Evolutionary conservation across 192 early-diverging fungal species (phyloP).

Genomic region (Backusella tuberculispora): DNA sequence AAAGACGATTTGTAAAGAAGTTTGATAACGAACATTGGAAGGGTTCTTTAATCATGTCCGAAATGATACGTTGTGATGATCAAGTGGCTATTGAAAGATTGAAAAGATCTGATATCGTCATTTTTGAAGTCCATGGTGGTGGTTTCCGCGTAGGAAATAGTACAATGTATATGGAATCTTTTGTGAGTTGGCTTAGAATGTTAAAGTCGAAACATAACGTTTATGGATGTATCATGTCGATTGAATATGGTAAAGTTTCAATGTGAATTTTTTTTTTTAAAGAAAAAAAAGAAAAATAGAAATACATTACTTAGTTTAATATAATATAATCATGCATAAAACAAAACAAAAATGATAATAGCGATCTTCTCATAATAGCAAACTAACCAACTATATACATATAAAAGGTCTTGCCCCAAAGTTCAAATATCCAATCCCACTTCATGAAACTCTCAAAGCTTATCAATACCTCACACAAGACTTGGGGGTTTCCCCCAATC

Average conservation of each 20-base stretch:
- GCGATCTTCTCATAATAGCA: not conserved
- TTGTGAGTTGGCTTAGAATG: slow-evolving; percentile 33
- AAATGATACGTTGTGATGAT: slow-evolving; percentile 25
- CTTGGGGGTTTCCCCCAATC: slow-evolving; percentile 25
- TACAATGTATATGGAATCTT: slow-evolving; percentile 41
- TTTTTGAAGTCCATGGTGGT: slow-evolving; percentile 42
- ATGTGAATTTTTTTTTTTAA: not conserved
- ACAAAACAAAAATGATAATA: not conserved
- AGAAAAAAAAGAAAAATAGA: not conserved
- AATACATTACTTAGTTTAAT: too few relatives aligned
- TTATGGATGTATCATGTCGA: slow-evolving; percentile 37
- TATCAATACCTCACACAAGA: slow-evolving; percentile 31
- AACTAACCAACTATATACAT: not conserved
- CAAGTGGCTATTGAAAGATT: slow-evolving; percentile 23
- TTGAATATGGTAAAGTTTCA: slow-evolving; percentile 36
- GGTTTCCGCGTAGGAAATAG: slow-evolving; percentile 37
- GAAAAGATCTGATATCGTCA: slow-evolving; percentile 27
- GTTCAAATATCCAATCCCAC: slow-evolving; percentile 33
- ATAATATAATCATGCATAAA: not conserved
- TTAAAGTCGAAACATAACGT: slow-evolving; percentile 33
- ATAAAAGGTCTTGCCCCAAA: slow-evolving; percentile 32
- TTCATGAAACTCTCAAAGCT: slow-evolving; percentile 23
- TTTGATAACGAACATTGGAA: slow-evolving; percentile 32
- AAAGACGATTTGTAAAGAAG: slow-evolving; percentile 24
- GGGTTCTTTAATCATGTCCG: slow-evolving; percentile 32